phyloP scores from a whole-genome alignment of 257 asterid species.

The Solanum etuberosum region DNA sequence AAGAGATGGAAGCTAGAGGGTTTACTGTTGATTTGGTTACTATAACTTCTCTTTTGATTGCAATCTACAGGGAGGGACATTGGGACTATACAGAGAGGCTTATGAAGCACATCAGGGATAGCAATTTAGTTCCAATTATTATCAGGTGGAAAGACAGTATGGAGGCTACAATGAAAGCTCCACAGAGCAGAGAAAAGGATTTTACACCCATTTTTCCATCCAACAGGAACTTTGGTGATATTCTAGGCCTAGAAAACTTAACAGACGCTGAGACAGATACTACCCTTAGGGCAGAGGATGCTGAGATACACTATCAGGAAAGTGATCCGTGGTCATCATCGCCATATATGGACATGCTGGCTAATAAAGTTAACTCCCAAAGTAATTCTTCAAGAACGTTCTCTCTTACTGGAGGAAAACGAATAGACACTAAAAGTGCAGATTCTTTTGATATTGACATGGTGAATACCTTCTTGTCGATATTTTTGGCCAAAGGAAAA shows the following conservation, averaged over 20 bases:
- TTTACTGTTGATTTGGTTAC: slow-evolving; percentile 76
- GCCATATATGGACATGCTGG: slow-evolving; percentile 78
- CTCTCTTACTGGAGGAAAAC: slow-evolving; percentile 43
- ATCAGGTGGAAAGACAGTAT: slow-evolving; percentile 73
- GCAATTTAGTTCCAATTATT: slow-evolving; percentile 58
- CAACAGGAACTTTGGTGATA: slow-evolving; percentile 30
- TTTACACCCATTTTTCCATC: slow-evolving; percentile 62
- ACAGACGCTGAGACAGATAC: slow-evolving; percentile 7
- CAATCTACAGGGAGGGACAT: slow-evolving; percentile 50
- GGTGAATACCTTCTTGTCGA: slow-evolving; percentile 83
- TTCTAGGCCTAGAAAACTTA: slow-evolving; percentile 26
- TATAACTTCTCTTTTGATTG: slow-evolving; percentile 56
- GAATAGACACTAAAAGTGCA: slow-evolving; percentile 50
- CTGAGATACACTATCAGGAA: slow-evolving; percentile 11
- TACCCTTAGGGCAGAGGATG: slow-evolving; percentile 7
- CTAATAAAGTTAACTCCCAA: slow-evolving; percentile 25
- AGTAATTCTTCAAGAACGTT: slow-evolving; percentile 13
- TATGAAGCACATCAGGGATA: slow-evolving; percentile 60
- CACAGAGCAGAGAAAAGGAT: slow-evolving; percentile 61
- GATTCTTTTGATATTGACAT: slow-evolving; percentile 75
- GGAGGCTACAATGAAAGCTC: slow-evolving; percentile 53
- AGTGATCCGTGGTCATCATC: slow-evolving; percentile 89
- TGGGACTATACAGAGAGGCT: slow-evolving; percentile 70
- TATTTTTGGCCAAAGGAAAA: slow-evolving; percentile 80
- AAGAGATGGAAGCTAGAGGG: slow-evolving; percentile 88